Conservation (phyloP, 352 stramenopile genomes). For the Pythium apleroticum region DNA sequence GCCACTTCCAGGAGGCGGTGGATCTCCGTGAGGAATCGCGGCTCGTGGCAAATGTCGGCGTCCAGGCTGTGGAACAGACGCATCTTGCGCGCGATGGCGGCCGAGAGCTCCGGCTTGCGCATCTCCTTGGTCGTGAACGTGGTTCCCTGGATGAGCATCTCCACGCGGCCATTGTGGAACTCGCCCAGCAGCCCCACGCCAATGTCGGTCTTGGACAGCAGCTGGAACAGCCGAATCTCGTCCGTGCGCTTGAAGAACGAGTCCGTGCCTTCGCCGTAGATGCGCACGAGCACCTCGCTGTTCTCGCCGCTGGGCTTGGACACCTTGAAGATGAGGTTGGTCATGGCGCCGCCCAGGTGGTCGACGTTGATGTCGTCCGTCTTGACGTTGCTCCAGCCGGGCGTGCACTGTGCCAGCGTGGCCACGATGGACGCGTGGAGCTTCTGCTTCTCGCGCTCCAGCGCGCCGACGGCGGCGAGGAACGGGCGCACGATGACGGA, state of each 20-base stretch:
- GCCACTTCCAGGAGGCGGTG: conserved; percentile 59
- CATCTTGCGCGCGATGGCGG: conserved; percentile 64
- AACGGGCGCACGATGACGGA: conserved; percentile 57
- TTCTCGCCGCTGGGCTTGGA: conserved; percentile 68
- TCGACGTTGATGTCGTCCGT: conserved; percentile 61
- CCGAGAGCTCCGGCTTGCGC: conserved; percentile 45
- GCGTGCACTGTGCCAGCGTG: conserved; percentile 54
- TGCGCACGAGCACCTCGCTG: conserved; percentile 66
- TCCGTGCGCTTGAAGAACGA: conserved; percentile 78
- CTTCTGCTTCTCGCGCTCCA: conserved; percentile 70
- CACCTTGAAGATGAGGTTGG: conserved; percentile 83
- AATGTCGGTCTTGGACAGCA: conserved; percentile 69
- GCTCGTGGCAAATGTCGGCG: conserved; percentile 59
- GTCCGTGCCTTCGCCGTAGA: conserved; percentile 83
- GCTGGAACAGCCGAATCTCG: conserved; percentile 75
- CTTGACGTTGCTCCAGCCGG: conserved; percentile 53
- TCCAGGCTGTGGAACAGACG: conserved; percentile 68
- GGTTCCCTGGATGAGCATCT: conserved; percentile 72
- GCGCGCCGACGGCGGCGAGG: conserved; percentile 45
- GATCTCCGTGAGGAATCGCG: conserved; percentile 58
- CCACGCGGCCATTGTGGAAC: conserved; percentile 72
- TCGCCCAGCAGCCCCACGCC: conserved; percentile 74
- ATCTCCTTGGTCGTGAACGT: conserved; percentile 77
- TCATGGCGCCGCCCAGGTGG: conserved; percentile 79
- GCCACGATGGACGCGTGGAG: conserved; percentile 68